Evolutionary conservation across 140 eudicot species (phyloP), one percentile per base, ranked within the genome.

Genomic region (Erigeron philadelphicus): DNA sequence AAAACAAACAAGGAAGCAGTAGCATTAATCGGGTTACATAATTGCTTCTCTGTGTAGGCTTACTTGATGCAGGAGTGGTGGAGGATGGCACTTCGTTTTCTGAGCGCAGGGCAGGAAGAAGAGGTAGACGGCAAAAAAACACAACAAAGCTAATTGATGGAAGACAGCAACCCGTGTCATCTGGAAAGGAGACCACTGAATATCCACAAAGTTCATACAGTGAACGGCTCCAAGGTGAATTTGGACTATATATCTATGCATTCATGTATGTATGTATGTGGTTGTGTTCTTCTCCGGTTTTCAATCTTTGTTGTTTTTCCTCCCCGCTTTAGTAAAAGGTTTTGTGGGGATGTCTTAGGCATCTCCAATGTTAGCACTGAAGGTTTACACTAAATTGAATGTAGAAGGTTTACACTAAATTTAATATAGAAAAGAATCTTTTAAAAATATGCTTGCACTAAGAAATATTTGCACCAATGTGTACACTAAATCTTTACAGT

Each of bases 101-200:
- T 65, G 89, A 84, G 9, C 81, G 70, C 7, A 81, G 82, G 69
- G 31, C 82, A 4, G 91, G 95, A 57, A 88, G 95, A 81, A 88
- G 81, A 78, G 68, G 84, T 61, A 81, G 77, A 72, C 85, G 92
- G 40, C 82, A 75, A 66, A 86, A 78, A 67, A 82, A 68, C 72
- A 59, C 81, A 6, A 64, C 87, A 58, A 88, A 81, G 80, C 60
- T 65, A 18, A 41, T 62, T 31, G 89, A 82, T 66, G 92, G 81
- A 59, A 71, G 81, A 71, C 67, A 56, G 75, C 87, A 75, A 25
- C 64, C 75, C 35, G 62, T 76, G 70, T 49, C 81, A 7, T 58
- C 83, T 72, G 91, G 82, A 11, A 88, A 77, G 80, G 91, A 80
- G 71, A 73, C 64, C 56, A 70, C 42, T 72, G 88, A 84, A 69